These are phyloP conservation scores for Yamadazyma takamatsuzukensis DNA, from an alignment of 805 yeast genomes.

Conservation along the genomic window DNA sequence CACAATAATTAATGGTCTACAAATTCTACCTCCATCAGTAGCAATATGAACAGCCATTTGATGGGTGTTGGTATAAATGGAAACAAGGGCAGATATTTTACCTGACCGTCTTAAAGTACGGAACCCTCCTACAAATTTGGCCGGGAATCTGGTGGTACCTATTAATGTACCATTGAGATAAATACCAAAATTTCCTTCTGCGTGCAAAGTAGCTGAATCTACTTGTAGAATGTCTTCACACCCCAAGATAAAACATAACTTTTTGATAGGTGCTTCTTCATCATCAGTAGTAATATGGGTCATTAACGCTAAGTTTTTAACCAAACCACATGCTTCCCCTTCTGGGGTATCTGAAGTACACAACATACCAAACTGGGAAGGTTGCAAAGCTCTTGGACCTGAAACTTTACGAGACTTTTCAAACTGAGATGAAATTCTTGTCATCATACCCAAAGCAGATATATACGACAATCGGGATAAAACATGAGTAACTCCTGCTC, in stretches of 20 bases:
- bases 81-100: conserved; percentile 82
- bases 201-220: conserved; percentile 80
- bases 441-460: conserved; percentile 98
- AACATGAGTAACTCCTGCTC: conserved; percentile 99
- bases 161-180: conserved; percentile 91
- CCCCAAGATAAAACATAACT: conserved; percentile 76
- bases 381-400: conserved; percentile 98
- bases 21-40: conserved; percentile 97
- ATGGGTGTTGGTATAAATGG: conserved; percentile 85
- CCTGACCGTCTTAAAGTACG: conserved; percentile 81
- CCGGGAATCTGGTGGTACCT: conserved; percentile 86
- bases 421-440: conserved; percentile 97
- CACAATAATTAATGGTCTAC: conserved; percentile 92
- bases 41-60: conserved; percentile 95
- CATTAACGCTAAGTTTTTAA: conserved; percentile 94
- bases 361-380: conserved; percentile 98
- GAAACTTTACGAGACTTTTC: conserved; percentile 97
- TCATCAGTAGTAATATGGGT: conserved; percentile 98
- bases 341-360: conserved; percentile 99
- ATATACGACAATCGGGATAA: conserved; percentile 87
- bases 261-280: conserved; percentile 84
- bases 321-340: conserved; percentile 99
- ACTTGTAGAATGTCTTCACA: conserved; percentile 80
- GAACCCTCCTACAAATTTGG: conserved; percentile 74
- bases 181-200: conserved; percentile 76